Evolutionary conservation across 2,329 filamentous ascomycete genomes (phyloP).

Genomic region (Penicillium frequentans): DNA sequence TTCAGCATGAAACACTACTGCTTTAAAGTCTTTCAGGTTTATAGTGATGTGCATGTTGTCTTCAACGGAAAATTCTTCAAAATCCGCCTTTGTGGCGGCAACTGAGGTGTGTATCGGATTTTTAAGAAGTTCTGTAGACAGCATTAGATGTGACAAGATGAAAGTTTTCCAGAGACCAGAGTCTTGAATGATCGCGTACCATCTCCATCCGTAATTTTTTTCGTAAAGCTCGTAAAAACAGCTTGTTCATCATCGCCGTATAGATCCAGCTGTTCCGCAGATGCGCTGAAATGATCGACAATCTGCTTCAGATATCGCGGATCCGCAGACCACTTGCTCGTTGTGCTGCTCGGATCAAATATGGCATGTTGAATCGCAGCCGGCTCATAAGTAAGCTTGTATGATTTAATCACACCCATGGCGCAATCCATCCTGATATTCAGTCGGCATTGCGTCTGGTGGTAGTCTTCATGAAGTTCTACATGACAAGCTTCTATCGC

Average conservation of each 20-base stretch:
- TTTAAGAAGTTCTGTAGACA: constrained; percentile 58
- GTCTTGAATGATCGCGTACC: constrained; percentile 34
- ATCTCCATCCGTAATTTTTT: constrained; percentile 62
- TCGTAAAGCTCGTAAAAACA: constrained; percentile 66
- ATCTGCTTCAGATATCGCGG: constrained; percentile 60
- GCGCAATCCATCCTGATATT: constrained; percentile 63
- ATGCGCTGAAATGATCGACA: constrained; percentile 64
- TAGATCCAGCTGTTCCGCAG: constrained; percentile 65
- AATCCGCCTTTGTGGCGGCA: constrained; percentile 61
- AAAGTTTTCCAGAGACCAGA: not conserved
- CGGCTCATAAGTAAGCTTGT: constrained; percentile 64
- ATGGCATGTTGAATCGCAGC: constrained; percentile 63
- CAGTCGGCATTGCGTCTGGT: constrained; percentile 60
- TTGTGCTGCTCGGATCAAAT: constrained; percentile 58
- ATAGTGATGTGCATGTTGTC: constrained; percentile 62
- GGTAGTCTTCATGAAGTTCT: constrained; percentile 56
- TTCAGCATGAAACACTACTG: constrained; percentile 63
- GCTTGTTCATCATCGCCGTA: constrained; percentile 58
- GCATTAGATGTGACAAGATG: not conserved
- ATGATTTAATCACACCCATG: constrained; percentile 65
- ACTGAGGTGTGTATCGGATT: constrained; percentile 66
- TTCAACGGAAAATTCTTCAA: constrained; percentile 60
- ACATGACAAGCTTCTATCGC: constrained; percentile 64
- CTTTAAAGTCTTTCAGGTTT: constrained; percentile 66
- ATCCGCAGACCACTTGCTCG: constrained; percentile 60